phyloP scores from a whole-genome alignment of 2,329 filamentous ascomycete genomes.

The Cyclaneusma minus region DNA sequence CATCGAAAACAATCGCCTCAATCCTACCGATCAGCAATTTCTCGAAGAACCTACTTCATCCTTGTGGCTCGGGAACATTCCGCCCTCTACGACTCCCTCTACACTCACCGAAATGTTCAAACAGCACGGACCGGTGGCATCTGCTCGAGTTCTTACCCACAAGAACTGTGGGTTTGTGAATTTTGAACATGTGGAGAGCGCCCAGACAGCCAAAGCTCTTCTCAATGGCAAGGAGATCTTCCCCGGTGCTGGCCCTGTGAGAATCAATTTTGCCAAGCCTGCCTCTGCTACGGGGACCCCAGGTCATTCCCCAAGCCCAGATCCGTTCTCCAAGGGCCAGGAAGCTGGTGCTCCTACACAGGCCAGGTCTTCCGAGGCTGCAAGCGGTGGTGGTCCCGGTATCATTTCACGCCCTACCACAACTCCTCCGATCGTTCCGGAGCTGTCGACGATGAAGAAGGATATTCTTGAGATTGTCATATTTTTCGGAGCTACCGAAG shows the following conservation, averaged over 20 bases:
- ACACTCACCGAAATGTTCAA: constrained; percentile 93
- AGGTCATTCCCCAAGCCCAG: constrained; percentile 79
- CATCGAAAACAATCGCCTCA: too few species aligned
- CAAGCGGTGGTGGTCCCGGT: constrained; percentile 21
- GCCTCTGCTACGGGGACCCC: constrained; percentile 82
- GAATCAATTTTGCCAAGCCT: constrained; percentile 95
- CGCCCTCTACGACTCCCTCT: constrained; percentile 89
- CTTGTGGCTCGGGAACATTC: constrained; percentile 94
- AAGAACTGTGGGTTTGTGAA: constrained; percentile 99
- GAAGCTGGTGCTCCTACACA: constrained; percentile 26
- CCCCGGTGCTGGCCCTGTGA: constrained; percentile 82
- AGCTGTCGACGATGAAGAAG: constrained; percentile 60
- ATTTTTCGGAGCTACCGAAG: constrained; percentile 73
- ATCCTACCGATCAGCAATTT: constrained; percentile 60
- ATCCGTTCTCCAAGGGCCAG: constrained; percentile 51
- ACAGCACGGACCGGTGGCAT: constrained; percentile 79
- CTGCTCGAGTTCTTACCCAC: constrained; percentile 84
- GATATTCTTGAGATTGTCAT: constrained; percentile 78
- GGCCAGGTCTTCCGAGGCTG: constrained; percentile 19
- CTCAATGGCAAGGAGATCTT: constrained; percentile 98
- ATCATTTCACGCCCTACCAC: constrained; percentile 25
- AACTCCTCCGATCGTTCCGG: constrained; percentile 49
- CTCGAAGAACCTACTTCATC: constrained; percentile 85
- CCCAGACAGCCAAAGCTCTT: constrained; percentile 70
- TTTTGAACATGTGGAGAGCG: constrained; percentile 82